Conservation (phyloP, 169 alveolate genomes). For the Eimeria necatrix region DNA sequence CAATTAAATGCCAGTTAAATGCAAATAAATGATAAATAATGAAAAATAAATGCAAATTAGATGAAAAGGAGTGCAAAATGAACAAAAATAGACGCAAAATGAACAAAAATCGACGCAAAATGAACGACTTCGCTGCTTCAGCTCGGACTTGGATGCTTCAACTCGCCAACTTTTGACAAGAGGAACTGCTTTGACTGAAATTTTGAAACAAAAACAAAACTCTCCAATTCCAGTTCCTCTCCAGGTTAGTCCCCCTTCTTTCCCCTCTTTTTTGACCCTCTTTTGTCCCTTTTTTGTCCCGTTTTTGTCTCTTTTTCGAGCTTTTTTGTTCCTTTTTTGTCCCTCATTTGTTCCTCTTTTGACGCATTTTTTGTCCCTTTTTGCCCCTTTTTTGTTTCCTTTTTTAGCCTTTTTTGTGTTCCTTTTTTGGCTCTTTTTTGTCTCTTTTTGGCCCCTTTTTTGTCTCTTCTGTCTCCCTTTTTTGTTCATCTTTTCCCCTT, state of each 20-base stretch:
- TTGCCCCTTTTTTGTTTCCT: background rate
- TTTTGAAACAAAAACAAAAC: constrained; percentile 94
- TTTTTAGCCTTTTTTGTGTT: too few relatives aligned
- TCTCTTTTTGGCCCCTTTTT: too few relatives aligned
- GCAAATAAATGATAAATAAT: too few relatives aligned
- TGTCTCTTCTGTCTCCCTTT: too few relatives aligned
- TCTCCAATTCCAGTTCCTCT: constrained; percentile 89
- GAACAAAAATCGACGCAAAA: too few relatives aligned
- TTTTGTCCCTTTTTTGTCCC: background rate
- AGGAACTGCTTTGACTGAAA: constrained; percentile 96
- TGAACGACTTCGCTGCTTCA: background rate
- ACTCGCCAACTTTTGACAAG: constrained; percentile 96
- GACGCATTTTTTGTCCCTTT: background rate
- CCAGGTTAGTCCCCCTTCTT: constrained; percentile 82
- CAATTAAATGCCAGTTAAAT: too few relatives aligned
- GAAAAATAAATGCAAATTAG: too few relatives aligned
- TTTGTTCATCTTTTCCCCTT: too few relatives aligned
- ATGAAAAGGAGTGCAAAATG: too few relatives aligned
- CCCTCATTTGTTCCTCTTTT: background rate
- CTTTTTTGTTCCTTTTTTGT: background rate
- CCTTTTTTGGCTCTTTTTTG: too few relatives aligned
- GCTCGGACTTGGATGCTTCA: constrained; percentile 96
- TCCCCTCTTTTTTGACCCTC: background rate
- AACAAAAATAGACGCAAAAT: too few relatives aligned
- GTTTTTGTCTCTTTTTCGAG: background rate